Percentiles rank a stretch among this genome's conserved stretches.
Conservation (phyloP, 2,329 filamentous ascomycete species). For the Helotiales sp. region DNA sequence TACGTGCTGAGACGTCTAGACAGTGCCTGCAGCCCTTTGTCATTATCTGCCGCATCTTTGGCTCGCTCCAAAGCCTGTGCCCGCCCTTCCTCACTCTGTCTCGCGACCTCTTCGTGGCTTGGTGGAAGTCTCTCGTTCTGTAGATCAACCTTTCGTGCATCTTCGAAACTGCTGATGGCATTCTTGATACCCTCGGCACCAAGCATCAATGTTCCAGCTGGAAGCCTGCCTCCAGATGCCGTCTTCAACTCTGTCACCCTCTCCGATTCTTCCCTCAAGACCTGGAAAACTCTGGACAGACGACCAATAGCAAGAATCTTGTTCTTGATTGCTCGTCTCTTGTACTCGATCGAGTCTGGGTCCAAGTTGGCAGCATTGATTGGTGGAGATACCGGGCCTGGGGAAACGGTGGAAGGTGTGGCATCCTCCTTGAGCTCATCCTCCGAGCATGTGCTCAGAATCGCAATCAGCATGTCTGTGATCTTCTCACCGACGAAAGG, state of each 20-base stretch:
- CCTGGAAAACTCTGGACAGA: conserved; percentile 96
- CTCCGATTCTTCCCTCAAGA: conserved; percentile 95
- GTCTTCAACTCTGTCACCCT: conserved; percentile 97
- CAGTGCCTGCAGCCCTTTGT: conserved; percentile 82
- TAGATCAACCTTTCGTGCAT: conserved; percentile 93
- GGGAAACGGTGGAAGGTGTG: conserved; percentile 64
- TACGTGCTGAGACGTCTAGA: conserved; percentile 96
- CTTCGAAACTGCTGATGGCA: conserved; percentile 95
- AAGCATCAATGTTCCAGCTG: conserved; percentile 95
- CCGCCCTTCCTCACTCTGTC: conserved; percentile 80
- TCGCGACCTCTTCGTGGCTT: conserved; percentile 86
- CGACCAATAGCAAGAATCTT: conserved; percentile 98
- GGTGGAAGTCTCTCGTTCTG: conserved; percentile 96
- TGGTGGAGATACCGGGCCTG: conserved; percentile 77
- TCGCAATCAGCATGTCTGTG: conserved; percentile 98
- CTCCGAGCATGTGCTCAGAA: conserved; percentile 98
- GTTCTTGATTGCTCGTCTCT: conserved; percentile 98
- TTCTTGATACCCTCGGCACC: conserved; percentile 99
- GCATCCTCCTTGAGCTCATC: conserved; percentile 94
- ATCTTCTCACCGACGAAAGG: conserved; percentile 99
- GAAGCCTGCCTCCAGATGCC: conserved; percentile 87
- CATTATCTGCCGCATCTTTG: conserved; percentile 87
- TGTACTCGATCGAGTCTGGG: conserved; percentile 88
- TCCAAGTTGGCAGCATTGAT: conserved; percentile 61
- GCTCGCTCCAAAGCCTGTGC: conserved; percentile 86